Evolutionary conservation across 2,329 filamentous ascomycete species (phyloP).

Genomic region (Xylaria sp.): DNA sequence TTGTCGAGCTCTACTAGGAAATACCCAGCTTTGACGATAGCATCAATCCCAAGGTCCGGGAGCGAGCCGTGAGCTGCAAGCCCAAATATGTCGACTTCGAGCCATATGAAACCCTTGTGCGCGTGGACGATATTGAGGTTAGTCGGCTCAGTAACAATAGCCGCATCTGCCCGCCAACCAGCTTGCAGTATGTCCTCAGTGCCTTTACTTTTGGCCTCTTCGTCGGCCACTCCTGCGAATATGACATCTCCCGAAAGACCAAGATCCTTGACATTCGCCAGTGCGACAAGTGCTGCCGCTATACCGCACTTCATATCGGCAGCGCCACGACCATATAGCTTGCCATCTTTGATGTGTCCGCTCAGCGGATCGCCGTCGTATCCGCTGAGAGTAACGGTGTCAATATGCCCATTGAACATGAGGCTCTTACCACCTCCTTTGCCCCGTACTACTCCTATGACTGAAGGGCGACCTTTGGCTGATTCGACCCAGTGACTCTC

Average conservation of each 20-base stretch:
- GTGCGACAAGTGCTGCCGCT: constrained; percentile 51
- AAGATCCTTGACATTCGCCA: constrained; percentile 45
- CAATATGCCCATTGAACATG: constrained; percentile 60
- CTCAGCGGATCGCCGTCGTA: constrained; percentile 54
- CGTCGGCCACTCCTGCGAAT: constrained; percentile 59
- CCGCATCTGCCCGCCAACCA: constrained; percentile 59
- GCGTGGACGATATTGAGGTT: constrained; percentile 48
- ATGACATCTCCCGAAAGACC: constrained; percentile 55
- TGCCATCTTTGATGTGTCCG: constrained; percentile 47
- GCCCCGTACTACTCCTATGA: constrained; percentile 55
- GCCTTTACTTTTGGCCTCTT: constrained; percentile 57
- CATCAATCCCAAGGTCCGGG: constrained; percentile 53
- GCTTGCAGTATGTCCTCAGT: constrained; percentile 56
- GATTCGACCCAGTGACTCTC: constrained; percentile 57
- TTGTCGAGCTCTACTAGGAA: constrained; percentile 53
- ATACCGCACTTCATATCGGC: constrained; percentile 60
- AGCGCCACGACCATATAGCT: constrained; percentile 52
- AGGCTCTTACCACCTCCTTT: constrained; percentile 53
- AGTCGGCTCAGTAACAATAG: constrained; percentile 57
- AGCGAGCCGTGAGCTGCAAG: constrained; percentile 51
- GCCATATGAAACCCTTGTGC: constrained; percentile 58
- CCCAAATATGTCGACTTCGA: constrained; percentile 50
- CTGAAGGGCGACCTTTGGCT: constrained; percentile 53
- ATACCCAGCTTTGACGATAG: constrained; percentile 54
- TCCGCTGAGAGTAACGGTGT: constrained; percentile 55